Base-by-base conservation (phyloP, 2,329 filamentous ascomycete species). In the Basipetospora chlamydospora region DNA sequence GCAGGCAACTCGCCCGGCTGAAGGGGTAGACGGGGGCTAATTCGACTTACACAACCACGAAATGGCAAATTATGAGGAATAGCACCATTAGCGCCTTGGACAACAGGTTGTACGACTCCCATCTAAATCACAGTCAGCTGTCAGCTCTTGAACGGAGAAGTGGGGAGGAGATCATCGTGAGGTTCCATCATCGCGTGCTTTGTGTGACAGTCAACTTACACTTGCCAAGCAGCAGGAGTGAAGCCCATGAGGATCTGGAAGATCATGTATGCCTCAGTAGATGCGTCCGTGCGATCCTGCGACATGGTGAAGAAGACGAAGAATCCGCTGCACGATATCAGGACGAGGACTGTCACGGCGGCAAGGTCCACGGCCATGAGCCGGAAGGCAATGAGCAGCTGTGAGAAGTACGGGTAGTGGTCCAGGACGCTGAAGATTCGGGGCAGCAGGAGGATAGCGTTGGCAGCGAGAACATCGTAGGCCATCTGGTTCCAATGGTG, bases 231-330 rank as follows among this genome's bases (percentile, higher is more conserved):
- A 11, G 88, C 85, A 9, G 88, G 88, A 0, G 86, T 94, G 52
- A 93, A 96, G 7, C 88, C 88, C 84, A 95, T 92, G 26, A 95
- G 58, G 42, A 95, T 80, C 59, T 95, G 87, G 47, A 96, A 93
- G 37, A 95, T 77, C 45, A 80, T 81, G 55, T 88, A 96, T 5
- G 84, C 84, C n/a, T 92, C 77, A 33, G 77, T 77, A 8, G 65
- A 66, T 5, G 81, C 76, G 44, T 80, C 73, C 35, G 81, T 75
- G 6, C 79, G 68, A 39, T 72, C 76, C 43, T 77, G 73, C 3
- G 87, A 87, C 36, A 93, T 63, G 0, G 83, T 88, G 53, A 96
- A 93, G 42, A 92, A 90, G 35, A 94, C 85, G 47, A 94, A 93
- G 58, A 95, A 96, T 16, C 88, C 88, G 49, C 85, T 93, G 57